Evolutionary conservation across 345 rosid genomes (phyloP), one percentile per base, ranked within the genome.

Genomic region (Dovyalis caffra): DNA sequence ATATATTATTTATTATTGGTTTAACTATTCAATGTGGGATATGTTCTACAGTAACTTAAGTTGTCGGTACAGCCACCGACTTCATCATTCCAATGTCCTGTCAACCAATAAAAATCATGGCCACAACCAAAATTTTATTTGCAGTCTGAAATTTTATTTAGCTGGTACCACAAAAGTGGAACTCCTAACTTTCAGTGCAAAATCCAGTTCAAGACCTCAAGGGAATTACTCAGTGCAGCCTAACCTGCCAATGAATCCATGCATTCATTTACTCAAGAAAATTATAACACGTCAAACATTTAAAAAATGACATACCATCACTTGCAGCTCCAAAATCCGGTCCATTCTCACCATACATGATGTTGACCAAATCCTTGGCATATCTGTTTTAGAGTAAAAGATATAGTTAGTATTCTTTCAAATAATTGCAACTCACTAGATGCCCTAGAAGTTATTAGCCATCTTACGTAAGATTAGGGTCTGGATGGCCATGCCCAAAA

Each of bases 401-500:
- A 74, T 40, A 77, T 75, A 78, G 68, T 43, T 40, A 70, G 38
- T 37, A 75, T 31, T 47, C 15, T 65, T 63, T 56, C 53, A 65
- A 65, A 61, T 66, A 51, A 70, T 8, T 69, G 18, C 57, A 71
- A 38, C 66, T 67, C 67, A 74, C 43, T 45, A 31, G 23, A 73
- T 34, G 33, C 35, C 76, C n/a, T 64, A 21, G 72, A 28, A n/a
- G 10, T 29, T 61, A 64, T 21, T 40, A 32, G 68, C 53, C 12
- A 32, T 75, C 96, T 87, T 86, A 92, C 92, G 93, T 89, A 69
- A 95, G 96, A 82, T 95, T 95, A 73, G 97, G 99, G 83, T 93
- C 97, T 18, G 99, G 99, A 87, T 93, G 98, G 72, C 99, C 97
- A 81, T 87, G 98, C 49, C 96, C 97, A 87, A 93, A 95, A 86